Evolutionary conservation across 257 asterid species (phyloP).

Genomic region (Coffea eugenioides): DNA sequence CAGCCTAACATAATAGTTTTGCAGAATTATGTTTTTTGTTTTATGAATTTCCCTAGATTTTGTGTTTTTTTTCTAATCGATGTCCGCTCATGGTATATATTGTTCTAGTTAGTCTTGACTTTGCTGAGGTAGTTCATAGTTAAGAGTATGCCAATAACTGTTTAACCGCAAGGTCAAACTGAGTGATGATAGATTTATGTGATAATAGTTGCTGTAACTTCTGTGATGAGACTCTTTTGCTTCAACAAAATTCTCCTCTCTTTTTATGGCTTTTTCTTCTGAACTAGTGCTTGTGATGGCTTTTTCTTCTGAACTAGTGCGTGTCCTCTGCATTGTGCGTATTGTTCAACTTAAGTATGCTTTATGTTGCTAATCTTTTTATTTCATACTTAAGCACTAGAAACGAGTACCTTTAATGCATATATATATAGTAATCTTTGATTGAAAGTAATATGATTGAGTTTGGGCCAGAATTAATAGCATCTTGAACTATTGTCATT

Average conservation of each 20-base stretch:
- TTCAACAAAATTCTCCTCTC: not conserved
- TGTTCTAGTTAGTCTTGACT: constrained; percentile 21
- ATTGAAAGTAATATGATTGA: not conserved
- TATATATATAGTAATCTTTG: not conserved
- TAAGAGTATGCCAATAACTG: constrained; percentile 16
- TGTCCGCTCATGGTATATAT: constrained; percentile 14
- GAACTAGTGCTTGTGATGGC: not conserved
- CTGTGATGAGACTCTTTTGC: not conserved
- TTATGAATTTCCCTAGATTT: not conserved
- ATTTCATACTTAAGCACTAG: not conserved
- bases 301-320: not conserved
- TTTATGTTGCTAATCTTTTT: not conserved
- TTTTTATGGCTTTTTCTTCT: not conserved
- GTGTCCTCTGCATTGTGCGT: not conserved
- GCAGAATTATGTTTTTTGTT: constrained; percentile 4
- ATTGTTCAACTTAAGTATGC: not conserved
- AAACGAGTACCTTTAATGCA: not conserved
- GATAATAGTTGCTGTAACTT: not conserved
- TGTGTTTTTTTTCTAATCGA: constrained; percentile 3
- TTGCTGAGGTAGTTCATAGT: constrained; percentile 19
- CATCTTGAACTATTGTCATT: not conserved
- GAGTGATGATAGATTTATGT: not conserved
- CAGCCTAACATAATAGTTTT: constrained; percentile 21
- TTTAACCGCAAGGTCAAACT: constrained; percentile 14
- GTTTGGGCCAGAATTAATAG: not conserved